Base-by-base conservation (phyloP, 805 yeast species). In the Hanseniaspora mollemarum region DNA sequence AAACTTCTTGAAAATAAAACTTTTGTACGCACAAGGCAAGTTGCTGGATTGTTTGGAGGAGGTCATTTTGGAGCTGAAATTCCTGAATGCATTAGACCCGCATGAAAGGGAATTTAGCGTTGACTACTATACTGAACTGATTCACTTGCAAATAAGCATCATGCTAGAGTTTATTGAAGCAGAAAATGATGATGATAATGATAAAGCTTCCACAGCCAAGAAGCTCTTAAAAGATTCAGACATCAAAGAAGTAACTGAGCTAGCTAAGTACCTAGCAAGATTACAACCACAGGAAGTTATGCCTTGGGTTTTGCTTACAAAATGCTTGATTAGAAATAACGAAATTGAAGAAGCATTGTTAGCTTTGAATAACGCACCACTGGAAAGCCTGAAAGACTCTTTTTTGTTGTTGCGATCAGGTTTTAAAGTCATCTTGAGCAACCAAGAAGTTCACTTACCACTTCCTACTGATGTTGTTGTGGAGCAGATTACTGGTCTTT, bases 301-400 rank as follows among this genome's bases (percentile, higher is more conserved):
- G 56, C 76, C 87, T 2, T 84, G 94, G 94, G 73, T 81, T 3
- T 65, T 76, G 52, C 64, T 84, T 53, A 83, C 83, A 8, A 72
- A 73, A 57, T 74, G 77, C 1, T 83, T 83, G 62, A 76, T 83
- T 36, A 72, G 73, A 41, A 61, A 76, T 46, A 78, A 78, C 25
- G 81, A 82, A 62, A 76, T 77, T 61, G 88, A 83, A 60, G 75
- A 81, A 57, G 84, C 92, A 1, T 68, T 84, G 49, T 65, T 83
- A 52, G 76, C 87, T 1, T 69, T 84, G 56, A 84, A 84, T 59
- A 79, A 90, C 15, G 82, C 88, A 59, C 94, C 94, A 22, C 82
- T 84, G 87, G 80, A 80, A 49, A 58, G 69, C 1, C 76, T 83
- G 10, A 80, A 78, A 60, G 92, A 83, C 57, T 75, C 75, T 55